Base-by-base conservation (phyloP, 768 basidiomycete species). In the Xanthoconium stramineum region DNA sequence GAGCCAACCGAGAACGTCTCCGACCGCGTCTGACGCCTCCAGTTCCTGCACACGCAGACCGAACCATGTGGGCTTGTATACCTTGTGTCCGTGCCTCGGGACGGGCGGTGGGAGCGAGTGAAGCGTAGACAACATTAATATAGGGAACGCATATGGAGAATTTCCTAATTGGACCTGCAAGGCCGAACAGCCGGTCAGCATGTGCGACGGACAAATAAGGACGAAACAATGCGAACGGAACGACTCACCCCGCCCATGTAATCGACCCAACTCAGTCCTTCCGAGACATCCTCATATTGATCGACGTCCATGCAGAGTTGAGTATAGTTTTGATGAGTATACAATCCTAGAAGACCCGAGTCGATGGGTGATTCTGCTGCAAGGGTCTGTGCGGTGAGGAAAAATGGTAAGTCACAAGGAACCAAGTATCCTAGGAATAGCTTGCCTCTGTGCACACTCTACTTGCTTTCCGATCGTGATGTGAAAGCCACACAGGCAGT, bases 271-370 rank as follows among this genome's bases (percentile, higher is more conserved):
- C 91, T 94, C 56, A 94, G 70, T 74, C 83, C 85, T 44, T 93
- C 92, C 9, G 82, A 78, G 13, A 94, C 69, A 3, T 78, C 81
- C 5, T 80, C 81, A 61, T 84, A 86, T 50, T 98, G 80, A 8
- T 94, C 90, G 5, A 94, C 70, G 37, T 87, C 83, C 40, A 79
- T 75, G 65, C 91, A 94, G 65, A 91, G 98, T 53, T 88, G 86
- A 0, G 87, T 80, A 62, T 95, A 93, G 66, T 97, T 98, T 70
- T 98, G 94, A 62, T 99, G 97, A 10, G 95, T 78, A 67, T 98
- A 99, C 8, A 96, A 72, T 3, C 88, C 87, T 59, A 94, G 89
- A 2, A 98, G 76, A 2, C 91, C 91, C 1, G 92, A 85, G 71
- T 99, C 97, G 52, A 98, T 88, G 0, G 96, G 94, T 0, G 89